These are phyloP conservation scores for Penicillium daleae DNA, from an alignment of 495 filamentous ascomycete species.

Conservation along the genomic window DNA sequence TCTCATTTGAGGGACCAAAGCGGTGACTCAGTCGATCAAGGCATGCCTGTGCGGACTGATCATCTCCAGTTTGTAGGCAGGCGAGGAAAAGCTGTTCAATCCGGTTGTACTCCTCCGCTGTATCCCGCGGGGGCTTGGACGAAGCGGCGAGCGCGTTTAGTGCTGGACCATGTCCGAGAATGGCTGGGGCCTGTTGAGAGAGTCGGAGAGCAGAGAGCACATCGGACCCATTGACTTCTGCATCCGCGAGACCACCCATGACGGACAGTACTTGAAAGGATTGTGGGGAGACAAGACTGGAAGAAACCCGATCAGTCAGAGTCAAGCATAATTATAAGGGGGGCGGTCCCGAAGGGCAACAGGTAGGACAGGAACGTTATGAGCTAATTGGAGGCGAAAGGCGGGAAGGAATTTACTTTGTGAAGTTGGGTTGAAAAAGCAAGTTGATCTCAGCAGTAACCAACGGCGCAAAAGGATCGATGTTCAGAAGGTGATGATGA, in stretches of 20 bases:
- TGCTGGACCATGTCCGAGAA: constrained; percentile 59
- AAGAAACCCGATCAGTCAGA: neutral
- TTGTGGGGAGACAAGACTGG: neutral
- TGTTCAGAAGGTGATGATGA: neutral
- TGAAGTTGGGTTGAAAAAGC: neutral
- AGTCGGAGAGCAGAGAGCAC: constrained; percentile 63
- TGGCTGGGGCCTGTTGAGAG: constrained; percentile 75
- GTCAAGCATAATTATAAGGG: neutral
- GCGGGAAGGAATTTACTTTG: neutral
- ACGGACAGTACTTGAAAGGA: neutral
- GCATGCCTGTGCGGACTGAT: constrained; percentile 71
- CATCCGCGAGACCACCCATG: constrained; percentile 24
- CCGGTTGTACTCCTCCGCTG: constrained; percentile 75
- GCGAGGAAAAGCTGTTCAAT: constrained; percentile 86
- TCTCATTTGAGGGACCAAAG: constrained; percentile 82
- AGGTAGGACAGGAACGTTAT: neutral
- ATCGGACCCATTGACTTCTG: constrained; percentile 38
- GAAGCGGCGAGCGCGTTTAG: constrained; percentile 55
- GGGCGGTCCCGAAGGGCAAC: neutral
- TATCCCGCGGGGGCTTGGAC: constrained; percentile 50
- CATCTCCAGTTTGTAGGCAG: constrained; percentile 84
- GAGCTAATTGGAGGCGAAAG: neutral
- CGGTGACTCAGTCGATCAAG: constrained; percentile 74
- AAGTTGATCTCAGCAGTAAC: neutral
- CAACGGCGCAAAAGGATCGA: neutral